These are phyloP conservation scores for Auxenochlorella protothecoides DNA, from an alignment of 139 green algal species.

Conservation along the genomic window DNA sequence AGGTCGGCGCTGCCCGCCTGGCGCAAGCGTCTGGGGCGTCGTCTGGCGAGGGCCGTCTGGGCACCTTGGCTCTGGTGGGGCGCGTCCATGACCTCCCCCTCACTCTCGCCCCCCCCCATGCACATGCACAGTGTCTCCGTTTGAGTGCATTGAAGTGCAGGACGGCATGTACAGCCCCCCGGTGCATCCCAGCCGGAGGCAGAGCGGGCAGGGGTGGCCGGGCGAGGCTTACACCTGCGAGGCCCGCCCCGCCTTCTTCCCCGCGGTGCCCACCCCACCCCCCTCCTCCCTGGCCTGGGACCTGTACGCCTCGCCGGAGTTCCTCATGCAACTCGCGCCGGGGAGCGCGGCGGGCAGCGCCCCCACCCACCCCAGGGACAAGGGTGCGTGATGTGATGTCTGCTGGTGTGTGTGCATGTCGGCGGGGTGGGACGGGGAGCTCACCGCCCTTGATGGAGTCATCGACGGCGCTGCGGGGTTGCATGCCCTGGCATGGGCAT, in stretches of 20 bases:
- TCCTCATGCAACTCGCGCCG: conserved; percentile 17
- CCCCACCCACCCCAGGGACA: conserved; percentile 3
- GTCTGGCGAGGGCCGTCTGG: too few species aligned
- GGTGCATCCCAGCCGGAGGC: too few species aligned
- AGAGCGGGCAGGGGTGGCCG: background rate
- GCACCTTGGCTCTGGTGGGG: too few species aligned
- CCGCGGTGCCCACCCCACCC: background rate
- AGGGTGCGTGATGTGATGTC: too few species aligned
- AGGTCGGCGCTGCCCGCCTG: too few species aligned
- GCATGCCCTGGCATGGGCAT: background rate
- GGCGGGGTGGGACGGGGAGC: too few species aligned
- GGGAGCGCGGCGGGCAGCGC: background rate
- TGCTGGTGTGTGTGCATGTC: too few species aligned
- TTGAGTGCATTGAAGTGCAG: too few species aligned
- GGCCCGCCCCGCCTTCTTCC: background rate
- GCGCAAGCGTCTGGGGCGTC: too few species aligned
- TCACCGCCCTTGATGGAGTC: too few species aligned
- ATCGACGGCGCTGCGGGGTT: conserved; percentile 2
- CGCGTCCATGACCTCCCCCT: background rate
- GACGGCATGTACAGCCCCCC: too few species aligned
- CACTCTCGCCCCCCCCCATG: background rate
- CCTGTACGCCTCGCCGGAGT: conserved; percentile 24
- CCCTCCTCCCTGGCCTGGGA: conserved; percentile 10
- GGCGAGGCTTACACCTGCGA: background rate
- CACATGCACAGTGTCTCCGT: background rate